Conservation (phyloP, 169 alveolate species). For the Plasmodium falciparum region DNA sequence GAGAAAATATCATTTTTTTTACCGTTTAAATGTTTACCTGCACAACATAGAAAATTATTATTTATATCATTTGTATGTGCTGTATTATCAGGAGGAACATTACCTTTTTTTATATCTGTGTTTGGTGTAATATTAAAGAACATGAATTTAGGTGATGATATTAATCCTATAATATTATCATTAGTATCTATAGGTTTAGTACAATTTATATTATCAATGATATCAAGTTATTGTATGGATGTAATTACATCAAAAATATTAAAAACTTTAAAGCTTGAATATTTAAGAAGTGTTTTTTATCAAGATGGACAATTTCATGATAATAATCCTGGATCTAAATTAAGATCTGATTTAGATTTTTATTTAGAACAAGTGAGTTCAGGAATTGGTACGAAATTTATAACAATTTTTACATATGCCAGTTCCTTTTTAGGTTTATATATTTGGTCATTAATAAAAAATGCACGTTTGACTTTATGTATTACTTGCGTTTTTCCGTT, state of each 20-base stretch:
- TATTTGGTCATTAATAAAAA: slow-evolving; percentile 51
- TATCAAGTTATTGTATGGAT: slow-evolving; percentile 62
- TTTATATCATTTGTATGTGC: slow-evolving; percentile 67
- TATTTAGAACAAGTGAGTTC: slow-evolving; percentile 74
- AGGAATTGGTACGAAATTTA: slow-evolving; percentile 76
- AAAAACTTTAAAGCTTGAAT: slow-evolving; percentile 52
- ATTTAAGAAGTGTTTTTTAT: slow-evolving; percentile 70
- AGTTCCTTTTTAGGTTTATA: slow-evolving; percentile 72
- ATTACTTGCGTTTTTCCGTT: slow-evolving; percentile 63
- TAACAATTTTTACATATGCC: slow-evolving; percentile 74
- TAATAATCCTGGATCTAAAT: slow-evolving; percentile 73
- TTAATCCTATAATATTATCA: slow-evolving; percentile 41
- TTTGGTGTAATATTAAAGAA: slow-evolving; percentile 59
- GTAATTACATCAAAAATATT: slow-evolving; percentile 37
- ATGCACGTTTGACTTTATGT: slow-evolving; percentile 69
- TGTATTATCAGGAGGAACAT: slow-evolving; percentile 47
- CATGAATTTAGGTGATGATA: slow-evolving; percentile 35
- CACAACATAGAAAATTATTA: slow-evolving; percentile 28
- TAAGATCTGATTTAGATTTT: slow-evolving; percentile 75
- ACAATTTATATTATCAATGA: slow-evolving; percentile 58
- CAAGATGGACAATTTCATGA: slow-evolving; percentile 80
- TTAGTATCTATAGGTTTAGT: slow-evolving; percentile 34
- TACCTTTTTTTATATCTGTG: slow-evolving; percentile 54
- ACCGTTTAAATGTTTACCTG: slow-evolving; percentile 62
- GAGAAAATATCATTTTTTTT: slow-evolving; percentile 52